Conservation (phyloP, 1,139 yeast species). For the Diutina ranongensis region DNA sequence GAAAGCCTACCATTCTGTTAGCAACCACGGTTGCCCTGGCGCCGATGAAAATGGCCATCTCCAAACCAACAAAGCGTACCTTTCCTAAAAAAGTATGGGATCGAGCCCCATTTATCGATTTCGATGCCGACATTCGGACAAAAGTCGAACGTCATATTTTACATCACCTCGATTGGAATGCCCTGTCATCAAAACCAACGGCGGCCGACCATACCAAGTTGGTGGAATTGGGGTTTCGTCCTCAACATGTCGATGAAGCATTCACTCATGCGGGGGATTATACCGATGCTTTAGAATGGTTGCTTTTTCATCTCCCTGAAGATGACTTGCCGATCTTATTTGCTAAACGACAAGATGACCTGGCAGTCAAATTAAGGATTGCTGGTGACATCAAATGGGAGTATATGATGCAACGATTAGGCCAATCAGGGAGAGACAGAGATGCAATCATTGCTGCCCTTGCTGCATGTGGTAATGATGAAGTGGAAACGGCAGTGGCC, state of each 20-base stretch:
- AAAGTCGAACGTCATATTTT: constrained; percentile 44
- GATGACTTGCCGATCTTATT: constrained; percentile 71
- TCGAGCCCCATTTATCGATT: constrained; percentile 41
- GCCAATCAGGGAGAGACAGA: constrained; percentile 58
- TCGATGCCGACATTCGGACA: constrained; percentile 36
- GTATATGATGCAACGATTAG: constrained; percentile 38
- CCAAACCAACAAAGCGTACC: constrained; percentile 7
- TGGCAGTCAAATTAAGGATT: constrained; percentile 36
- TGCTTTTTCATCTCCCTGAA: constrained; percentile 81
- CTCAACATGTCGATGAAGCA: constrained; percentile 62
- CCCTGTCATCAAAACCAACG: neutral
- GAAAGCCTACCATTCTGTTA: constrained; percentile 25
- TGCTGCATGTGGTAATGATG: constrained; percentile 29
- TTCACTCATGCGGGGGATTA: constrained; percentile 46
- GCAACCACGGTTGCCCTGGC: neutral
- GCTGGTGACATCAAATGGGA: constrained; percentile 31
- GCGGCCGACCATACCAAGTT: constrained; percentile 7
- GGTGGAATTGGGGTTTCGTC: constrained; percentile 52
- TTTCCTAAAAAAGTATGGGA: constrained; percentile 46
- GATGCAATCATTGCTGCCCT: constrained; percentile 48
- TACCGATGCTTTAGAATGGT: constrained; percentile 61
- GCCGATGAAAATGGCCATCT: too few species aligned
- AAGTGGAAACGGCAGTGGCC: constrained; percentile 39
- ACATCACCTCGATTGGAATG: constrained; percentile 42
- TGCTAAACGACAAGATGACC: constrained; percentile 33